These are phyloP conservation scores for Trypanosoma theileri DNA, from an alignment of 208 protist genomes.

Conservation along the genomic window DNA sequence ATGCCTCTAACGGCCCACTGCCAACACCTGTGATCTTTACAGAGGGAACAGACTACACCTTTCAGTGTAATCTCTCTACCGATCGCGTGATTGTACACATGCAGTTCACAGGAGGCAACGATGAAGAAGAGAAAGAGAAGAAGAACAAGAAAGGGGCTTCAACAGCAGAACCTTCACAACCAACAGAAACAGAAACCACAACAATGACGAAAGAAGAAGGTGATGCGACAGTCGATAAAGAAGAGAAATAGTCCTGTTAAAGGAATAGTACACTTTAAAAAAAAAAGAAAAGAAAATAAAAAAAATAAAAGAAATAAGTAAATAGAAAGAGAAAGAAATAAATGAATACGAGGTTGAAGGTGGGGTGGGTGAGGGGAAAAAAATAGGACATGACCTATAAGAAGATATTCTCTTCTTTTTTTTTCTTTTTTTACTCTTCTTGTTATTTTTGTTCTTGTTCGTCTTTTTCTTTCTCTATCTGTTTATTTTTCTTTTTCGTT, in stretches of 20 bases:
- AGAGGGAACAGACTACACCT: slow-evolving; percentile 48
- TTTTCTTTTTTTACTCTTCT: too few relatives aligned
- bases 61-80: slow-evolving; percentile 56
- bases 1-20: slow-evolving; percentile 50
- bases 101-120: slow-evolving; percentile 15
- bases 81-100: slow-evolving; percentile 78
- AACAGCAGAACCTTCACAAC: not conserved
- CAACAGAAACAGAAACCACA: not conserved
- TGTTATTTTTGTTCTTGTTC: slow-evolving; percentile 3
- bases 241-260: not conserved
- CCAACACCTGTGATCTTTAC: slow-evolving; percentile 49
- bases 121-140: too few relatives aligned
- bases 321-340: too few relatives aligned
- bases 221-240: not conserved
- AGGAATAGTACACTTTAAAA: not conserved
- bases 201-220: slow-evolving; percentile 4
- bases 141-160: not conserved
- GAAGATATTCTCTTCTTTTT: not conserved
- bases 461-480: not conserved
- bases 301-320: not conserved
- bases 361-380: not conserved
- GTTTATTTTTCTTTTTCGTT: slow-evolving; percentile 24
- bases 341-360: not conserved
- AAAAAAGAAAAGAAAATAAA: not conserved
- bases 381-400: not conserved